These are phyloP conservation scores for Monosporozyma aerobia DNA, from an alignment of 805 yeast genomes.

Conservation along the genomic window DNA sequence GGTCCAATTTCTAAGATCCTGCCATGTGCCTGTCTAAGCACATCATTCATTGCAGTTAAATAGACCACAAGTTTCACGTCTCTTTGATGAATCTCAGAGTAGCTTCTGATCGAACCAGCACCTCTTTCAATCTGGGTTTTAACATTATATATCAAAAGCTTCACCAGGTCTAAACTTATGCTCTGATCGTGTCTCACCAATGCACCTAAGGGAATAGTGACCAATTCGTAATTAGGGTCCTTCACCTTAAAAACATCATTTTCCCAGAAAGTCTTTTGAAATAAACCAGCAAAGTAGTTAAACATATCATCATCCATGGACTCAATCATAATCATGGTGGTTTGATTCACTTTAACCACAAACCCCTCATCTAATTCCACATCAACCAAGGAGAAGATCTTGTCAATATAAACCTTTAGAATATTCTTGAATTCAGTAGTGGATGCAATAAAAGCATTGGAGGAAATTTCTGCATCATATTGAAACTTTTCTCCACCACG, in stretches of 20 bases:
- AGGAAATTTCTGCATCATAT: conserved; percentile 38
- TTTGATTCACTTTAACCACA: conserved; percentile 34
- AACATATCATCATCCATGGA: conserved; percentile 53
- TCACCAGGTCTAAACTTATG: conserved; percentile 19
- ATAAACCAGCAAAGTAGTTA: conserved; percentile 32
- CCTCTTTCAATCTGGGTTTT: conserved; percentile 62
- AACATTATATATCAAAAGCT: conserved; percentile 35
- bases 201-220: conserved; percentile 65
- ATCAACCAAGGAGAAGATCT: conserved; percentile 57
- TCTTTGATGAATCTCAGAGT: conserved; percentile 60
- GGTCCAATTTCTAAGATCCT: conserved; percentile 36
- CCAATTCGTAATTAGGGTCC: conserved; percentile 51
- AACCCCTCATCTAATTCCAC: conserved; percentile 33
- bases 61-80: conserved; percentile 72
- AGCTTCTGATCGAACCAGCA: conserved; percentile 69
- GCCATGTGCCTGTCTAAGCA: conserved; percentile 57
- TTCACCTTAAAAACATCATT: conserved; percentile 49
- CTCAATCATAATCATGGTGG: conserved; percentile 43
- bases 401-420: conserved; percentile 45
- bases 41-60: conserved; percentile 58
- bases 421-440: conserved; percentile 60
- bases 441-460: conserved; percentile 59
- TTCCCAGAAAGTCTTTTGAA: conserved; percentile 35
- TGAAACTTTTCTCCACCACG: conserved; percentile 35
- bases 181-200: conserved; percentile 50